Base-by-base conservation (phyloP, 345 rosid genomes). In the Pistacia vera region DNA sequence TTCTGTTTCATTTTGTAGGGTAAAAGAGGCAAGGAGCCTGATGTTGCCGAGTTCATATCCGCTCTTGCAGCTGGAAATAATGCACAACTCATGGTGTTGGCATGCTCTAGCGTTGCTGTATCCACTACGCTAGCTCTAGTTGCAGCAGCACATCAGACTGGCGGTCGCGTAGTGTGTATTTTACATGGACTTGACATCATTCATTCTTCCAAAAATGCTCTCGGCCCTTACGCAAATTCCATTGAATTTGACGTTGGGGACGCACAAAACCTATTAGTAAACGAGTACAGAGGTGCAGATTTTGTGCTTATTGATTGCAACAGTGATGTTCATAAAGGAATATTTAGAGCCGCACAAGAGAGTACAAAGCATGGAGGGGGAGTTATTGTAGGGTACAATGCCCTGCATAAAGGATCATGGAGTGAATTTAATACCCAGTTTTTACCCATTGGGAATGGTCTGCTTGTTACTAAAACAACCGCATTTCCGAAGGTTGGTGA, bases 1-100 rank as follows among this genome's bases (percentile, higher is more conserved):
- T 44, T 52, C 14, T 58, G 20, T 54, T 58, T 6, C 63, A 14
- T 28, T 65, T 33, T 62, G 17, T 18, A 87, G 89, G 88, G 86
- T 1, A 77, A 80, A 79, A 77, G 75, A 70, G 83, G 75, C 11
- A 80, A 79, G 66, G 87, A 85, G 78, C 90, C 91, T 3, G 88
- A 85, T 60, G 83, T 70, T 16, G 85, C 84, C 0, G 93, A 90
- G 83, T 90, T 90, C 83, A 85, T 88, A 75, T 83, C 93, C 0
- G 93, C 93, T 12, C 67, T 90, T 2, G 90, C 89, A 0, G 91
- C 89, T 0, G 93, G 91, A 11, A 86, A 88, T 82, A 85, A 81
- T 41, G 85, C 90, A 14, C 81, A 76, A 49, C 77, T 84, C n/a
- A 85, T 86, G 88, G 90, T 86, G 59, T 68, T 85, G 58, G 83